Conservation (phyloP, 441 rosid genomes). For the Gossypium trilobum region DNA sequence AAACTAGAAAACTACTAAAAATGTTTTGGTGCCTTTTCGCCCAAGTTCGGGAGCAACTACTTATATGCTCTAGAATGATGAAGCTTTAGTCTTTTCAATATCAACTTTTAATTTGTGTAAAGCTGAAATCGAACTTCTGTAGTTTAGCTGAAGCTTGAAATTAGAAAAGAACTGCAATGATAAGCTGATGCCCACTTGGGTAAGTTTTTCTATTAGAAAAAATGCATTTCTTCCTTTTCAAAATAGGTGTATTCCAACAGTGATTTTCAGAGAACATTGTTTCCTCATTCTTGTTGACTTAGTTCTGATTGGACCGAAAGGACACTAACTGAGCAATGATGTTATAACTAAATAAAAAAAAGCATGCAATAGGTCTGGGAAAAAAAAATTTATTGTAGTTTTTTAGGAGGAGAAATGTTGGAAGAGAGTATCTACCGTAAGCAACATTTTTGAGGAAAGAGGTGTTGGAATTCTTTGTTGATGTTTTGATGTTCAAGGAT, state of each 20-base stretch:
- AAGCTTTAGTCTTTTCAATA: background rate
- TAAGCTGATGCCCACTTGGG: background rate
- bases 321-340: background rate
- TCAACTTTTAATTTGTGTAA: background rate
- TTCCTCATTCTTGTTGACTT: conserved; percentile 2
- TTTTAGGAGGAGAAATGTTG: background rate
- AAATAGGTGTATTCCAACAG: background rate
- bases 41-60: background rate
- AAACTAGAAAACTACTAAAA: background rate
- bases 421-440: background rate
- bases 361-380: background rate
- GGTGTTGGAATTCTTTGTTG: conserved; percentile 2
- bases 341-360: background rate
- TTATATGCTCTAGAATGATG: background rate
- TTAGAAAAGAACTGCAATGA: background rate
- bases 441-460: conserved; percentile 4
- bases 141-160: background rate
- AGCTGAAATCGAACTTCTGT: background rate
- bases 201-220: background rate
- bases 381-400: background rate
- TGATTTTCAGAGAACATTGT: background rate
- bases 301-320: background rate
- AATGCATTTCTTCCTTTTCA: background rate
- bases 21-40: background rate
- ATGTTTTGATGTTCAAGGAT: background rate